A percentile compares a stretch with the other conserved stretches of the same genome.
These are phyloP conservation scores for Tricholoma flavovirens DNA, from an alignment of 768 basidiomycete species.

Conservation along the genomic window DNA sequence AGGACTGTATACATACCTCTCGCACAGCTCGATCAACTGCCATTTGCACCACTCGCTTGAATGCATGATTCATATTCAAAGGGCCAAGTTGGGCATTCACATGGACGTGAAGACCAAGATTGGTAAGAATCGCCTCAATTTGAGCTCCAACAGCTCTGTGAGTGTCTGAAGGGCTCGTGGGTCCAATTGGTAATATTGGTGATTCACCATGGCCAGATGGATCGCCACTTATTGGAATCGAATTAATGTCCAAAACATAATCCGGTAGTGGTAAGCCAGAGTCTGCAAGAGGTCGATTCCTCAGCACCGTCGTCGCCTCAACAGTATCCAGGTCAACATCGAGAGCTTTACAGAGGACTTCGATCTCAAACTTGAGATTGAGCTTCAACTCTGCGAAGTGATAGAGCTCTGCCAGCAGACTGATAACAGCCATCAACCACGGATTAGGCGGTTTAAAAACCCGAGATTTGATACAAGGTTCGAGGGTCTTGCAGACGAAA, in stretches of 20 bases:
- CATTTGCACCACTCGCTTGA: slow-evolving; percentile 86
- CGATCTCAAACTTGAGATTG: slow-evolving; percentile 98
- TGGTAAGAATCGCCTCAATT: slow-evolving; percentile 72
- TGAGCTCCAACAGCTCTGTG: slow-evolving; percentile 69
- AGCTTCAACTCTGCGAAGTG: slow-evolving; percentile 94
- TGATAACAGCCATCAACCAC: slow-evolving; percentile 95
- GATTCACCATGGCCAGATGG: slow-evolving; percentile 52
- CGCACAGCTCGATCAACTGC: slow-evolving; percentile 93
- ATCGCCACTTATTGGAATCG: slow-evolving; percentile 71
- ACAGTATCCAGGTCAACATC: slow-evolving; percentile 82
- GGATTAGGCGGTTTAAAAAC: slow-evolving; percentile 97
- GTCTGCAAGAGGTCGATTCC: slow-evolving; percentile 65
- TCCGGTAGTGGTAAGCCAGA: slow-evolving; percentile 67
- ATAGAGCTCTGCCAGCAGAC: slow-evolving; percentile 91
- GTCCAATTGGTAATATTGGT: slow-evolving; percentile 57
- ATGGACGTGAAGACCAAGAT: slow-evolving; percentile 65
- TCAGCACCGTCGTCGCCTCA: slow-evolving; percentile 78
- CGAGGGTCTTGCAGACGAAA: slow-evolving; percentile 95
- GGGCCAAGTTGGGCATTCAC: slow-evolving; percentile 75
- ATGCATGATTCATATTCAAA: slow-evolving; percentile 69
- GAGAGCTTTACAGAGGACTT: slow-evolving; percentile 89
- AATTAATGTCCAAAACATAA: slow-evolving; percentile 75
- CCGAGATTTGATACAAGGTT: slow-evolving; percentile 81
- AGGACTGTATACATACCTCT: slow-evolving; percentile 50
- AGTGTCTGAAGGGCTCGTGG: slow-evolving; percentile 54